Percentiles rank a stretch among this genome's conserved stretches.
These are phyloP conservation scores for Earliella scabrosa DNA, from an alignment of 1,284 basidiomycete genomes.

Conservation along the genomic window DNA sequence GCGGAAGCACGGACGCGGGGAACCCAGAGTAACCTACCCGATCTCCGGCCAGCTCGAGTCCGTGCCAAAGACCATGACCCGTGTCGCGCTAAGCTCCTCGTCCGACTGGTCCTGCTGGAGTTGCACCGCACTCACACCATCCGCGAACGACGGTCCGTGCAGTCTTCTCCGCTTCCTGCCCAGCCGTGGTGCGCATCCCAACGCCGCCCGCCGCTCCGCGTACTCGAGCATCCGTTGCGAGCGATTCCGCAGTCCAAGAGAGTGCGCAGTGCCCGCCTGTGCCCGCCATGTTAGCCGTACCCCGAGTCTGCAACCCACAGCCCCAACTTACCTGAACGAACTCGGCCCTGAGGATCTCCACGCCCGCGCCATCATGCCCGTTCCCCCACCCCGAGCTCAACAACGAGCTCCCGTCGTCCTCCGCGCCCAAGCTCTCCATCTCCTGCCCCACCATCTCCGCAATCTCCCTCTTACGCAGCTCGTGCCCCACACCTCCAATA, in stretches of 20 bases:
- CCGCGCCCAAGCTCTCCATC: constrained; percentile 38
- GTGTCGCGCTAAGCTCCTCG: constrained; percentile 35
- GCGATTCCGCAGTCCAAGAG: constrained; percentile 62
- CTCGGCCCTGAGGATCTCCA: constrained; percentile 67
- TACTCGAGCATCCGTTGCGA: constrained; percentile 70
- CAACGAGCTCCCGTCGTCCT: constrained; percentile 64
- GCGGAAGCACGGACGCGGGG: not conserved
- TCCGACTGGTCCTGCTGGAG: constrained; percentile 20
- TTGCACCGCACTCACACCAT: constrained; percentile 20
- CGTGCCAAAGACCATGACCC: constrained; percentile 36
- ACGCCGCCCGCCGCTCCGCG: constrained; percentile 55
- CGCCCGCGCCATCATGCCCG: constrained; percentile 74
- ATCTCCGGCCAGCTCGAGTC: constrained; percentile 25
- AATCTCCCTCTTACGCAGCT: constrained; percentile 23
- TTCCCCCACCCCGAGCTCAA: constrained; percentile 74
- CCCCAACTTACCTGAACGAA: constrained; percentile 58
- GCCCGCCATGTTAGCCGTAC: not conserved
- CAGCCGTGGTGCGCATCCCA: constrained; percentile 41
- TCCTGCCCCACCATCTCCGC: constrained; percentile 19
- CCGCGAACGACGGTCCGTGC: constrained; percentile 36
- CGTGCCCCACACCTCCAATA: constrained; percentile 42
- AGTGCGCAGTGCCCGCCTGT: constrained; percentile 52
- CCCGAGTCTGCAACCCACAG: not conserved
- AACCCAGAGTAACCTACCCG: constrained; percentile 25
- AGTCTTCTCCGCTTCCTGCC: constrained; percentile 35